Evolutionary conservation across 1,139 yeast genomes (phyloP).

Genomic region (Taiozyma sp.): DNA sequence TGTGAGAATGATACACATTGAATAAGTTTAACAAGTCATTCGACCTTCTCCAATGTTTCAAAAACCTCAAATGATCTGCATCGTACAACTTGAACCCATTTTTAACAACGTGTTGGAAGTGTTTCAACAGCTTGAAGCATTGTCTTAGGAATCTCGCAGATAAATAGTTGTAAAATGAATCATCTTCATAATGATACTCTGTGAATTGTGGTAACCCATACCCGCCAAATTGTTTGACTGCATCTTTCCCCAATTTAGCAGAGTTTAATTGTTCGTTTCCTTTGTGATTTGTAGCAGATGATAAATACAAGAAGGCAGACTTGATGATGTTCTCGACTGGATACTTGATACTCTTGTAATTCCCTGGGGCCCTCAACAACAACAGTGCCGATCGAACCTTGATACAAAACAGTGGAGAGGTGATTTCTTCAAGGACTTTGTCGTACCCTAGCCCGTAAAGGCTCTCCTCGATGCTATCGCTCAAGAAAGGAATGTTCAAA

Average conservation of each 20-base stretch:
- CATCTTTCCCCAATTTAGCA: slow-evolving; percentile 8
- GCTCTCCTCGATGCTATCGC: not conserved
- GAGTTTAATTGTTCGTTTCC: slow-evolving; percentile 3
- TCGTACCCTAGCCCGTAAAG: not conserved
- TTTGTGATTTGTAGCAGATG: not conserved
- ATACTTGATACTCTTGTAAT: not conserved
- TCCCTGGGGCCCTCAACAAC: not conserved
- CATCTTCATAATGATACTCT: slow-evolving; percentile 8
- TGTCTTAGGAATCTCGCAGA: slow-evolving; percentile 2
- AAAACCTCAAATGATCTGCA: slow-evolving; percentile 4
- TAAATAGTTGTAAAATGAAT: slow-evolving; percentile 8
- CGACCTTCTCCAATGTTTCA: slow-evolving; percentile 10
- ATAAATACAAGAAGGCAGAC: not conserved
- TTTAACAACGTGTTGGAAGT: slow-evolving; percentile 1
- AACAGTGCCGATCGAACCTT: not conserved
- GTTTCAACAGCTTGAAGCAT: slow-evolving; percentile 3
- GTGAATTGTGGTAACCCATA: slow-evolving; percentile 5
- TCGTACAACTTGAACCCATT: not conserved
- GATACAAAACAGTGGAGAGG: not conserved
- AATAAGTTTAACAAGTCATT: slow-evolving; percentile 10
- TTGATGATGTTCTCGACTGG: not conserved
- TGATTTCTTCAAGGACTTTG: not conserved
- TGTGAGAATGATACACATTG: slow-evolving; percentile 3
- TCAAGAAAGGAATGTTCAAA: not conserved
- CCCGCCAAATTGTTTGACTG: slow-evolving; percentile 4